These are phyloP conservation scores for Naganishia sp. DNA, from an alignment of 1,284 basidiomycete species.

Conservation along the genomic window DNA sequence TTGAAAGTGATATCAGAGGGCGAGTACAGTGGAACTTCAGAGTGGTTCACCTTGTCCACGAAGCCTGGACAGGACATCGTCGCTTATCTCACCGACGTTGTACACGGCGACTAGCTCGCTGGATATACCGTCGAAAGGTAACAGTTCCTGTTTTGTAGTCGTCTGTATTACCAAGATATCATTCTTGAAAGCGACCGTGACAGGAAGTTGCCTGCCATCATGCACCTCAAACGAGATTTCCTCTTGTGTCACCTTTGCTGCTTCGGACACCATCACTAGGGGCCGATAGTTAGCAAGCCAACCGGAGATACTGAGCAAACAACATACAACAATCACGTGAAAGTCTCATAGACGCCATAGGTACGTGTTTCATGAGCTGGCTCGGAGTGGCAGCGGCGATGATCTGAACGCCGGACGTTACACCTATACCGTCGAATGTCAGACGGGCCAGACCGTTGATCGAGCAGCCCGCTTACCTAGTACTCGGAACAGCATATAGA, in stretches of 20 bases:
- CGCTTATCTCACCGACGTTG: conserved; percentile 14
- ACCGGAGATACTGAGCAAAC: not conserved
- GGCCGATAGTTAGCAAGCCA: not conserved
- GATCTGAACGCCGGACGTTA: not conserved
- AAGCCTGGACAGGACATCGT: conserved; percentile 18
- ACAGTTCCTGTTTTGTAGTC: conserved; percentile 25
- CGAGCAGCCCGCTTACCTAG: conserved; percentile 61
- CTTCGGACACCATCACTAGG: conserved; percentile 24
- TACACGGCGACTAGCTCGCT: conserved; percentile 29
- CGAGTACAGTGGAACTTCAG: not conserved
- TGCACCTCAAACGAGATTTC: conserved; percentile 29
- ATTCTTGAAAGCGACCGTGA: conserved; percentile 16
- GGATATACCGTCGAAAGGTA: conserved; percentile 27
- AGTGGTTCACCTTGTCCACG: conserved; percentile 19
- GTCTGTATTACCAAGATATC: conserved; percentile 27
- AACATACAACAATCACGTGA: conserved; percentile 21
- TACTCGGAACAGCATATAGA: conserved; percentile 63
- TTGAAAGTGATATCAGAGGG: not conserved
- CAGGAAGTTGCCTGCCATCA: conserved; percentile 26
- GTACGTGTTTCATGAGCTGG: conserved; percentile 25
- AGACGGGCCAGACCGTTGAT: not conserved
- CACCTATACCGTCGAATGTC: conserved; percentile 50
- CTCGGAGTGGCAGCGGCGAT: conserved; percentile 22
- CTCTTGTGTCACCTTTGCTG: conserved; percentile 19
- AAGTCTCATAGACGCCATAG: conserved; percentile 13